phyloP scores from a whole-genome alignment of 495 filamentous ascomycete genomes.

The Penicillium bovifimosum region DNA sequence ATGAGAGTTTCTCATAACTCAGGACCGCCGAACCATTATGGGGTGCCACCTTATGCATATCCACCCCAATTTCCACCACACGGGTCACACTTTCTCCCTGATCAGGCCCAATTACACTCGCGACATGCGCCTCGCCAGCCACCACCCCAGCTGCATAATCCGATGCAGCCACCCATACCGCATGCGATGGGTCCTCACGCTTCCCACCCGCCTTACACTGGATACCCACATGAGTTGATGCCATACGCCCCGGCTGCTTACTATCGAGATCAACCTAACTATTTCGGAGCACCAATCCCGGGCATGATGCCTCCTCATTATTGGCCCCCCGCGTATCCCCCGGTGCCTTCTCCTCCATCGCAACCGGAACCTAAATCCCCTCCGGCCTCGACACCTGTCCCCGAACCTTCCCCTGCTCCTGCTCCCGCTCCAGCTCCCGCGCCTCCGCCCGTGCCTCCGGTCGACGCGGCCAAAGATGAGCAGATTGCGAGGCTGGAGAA shows the following conservation, averaged over 20 bases:
- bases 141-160: slow-evolving; percentile 26
- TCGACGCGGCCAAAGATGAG: slow-evolving; percentile 42
- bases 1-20: slow-evolving; percentile 33
- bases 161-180: slow-evolving; percentile 25
- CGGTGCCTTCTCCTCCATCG: slow-evolving; percentile 29
- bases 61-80: slow-evolving; percentile 34
- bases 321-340: slow-evolving; percentile 30
- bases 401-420: slow-evolving; percentile 7
- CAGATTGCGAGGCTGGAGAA: slow-evolving; percentile 49
- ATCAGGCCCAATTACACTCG: slow-evolving; percentile 28
- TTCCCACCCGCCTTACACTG: slow-evolving; percentile 29
- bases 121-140: slow-evolving; percentile 22
- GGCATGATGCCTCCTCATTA: slow-evolving; percentile 36
- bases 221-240: slow-evolving; percentile 46
- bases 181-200: slow-evolving; percentile 29
- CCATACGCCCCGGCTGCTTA: slow-evolving; percentile 40
- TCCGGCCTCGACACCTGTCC: slow-evolving; percentile 13
- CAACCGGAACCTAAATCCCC: slow-evolving; percentile 25
- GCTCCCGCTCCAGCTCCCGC: slow-evolving; percentile 15
- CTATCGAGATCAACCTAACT: slow-evolving; percentile 42
- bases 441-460: slow-evolving; percentile 15
- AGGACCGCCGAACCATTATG: slow-evolving; percentile 35
- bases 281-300: slow-evolving; percentile 27
- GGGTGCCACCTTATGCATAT: slow-evolving; percentile 14
- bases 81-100: slow-evolving; percentile 29